A percentile compares a stretch with the other conserved stretches of the same genome.
These are phyloP conservation scores for Globisporangium solare DNA, from an alignment of 352 stramenopile species.

Conservation along the genomic window DNA sequence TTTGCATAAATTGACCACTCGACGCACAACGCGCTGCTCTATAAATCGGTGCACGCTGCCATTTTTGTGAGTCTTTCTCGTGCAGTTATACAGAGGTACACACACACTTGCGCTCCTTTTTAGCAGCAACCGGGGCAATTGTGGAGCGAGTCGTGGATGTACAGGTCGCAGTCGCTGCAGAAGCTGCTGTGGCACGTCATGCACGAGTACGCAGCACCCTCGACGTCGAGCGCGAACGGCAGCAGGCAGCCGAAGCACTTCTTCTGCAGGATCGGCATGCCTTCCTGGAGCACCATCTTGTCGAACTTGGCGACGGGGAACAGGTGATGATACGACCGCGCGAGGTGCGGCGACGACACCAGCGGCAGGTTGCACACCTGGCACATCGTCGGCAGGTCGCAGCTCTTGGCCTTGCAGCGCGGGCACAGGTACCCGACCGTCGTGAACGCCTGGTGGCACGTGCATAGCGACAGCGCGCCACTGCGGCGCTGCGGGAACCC, in stretches of 20 bases:
- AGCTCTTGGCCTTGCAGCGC: slow-evolving; percentile 92
- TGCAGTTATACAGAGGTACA: no score
- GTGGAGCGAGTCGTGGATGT: slow-evolving; percentile 97
- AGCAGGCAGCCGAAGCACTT: slow-evolving; percentile 85
- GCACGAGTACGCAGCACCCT: slow-evolving; percentile 77
- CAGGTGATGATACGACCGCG: slow-evolving; percentile 97
- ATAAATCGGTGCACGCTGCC: no score
- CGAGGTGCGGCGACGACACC: slow-evolving; percentile 95
- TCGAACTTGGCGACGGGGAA: slow-evolving; percentile 95
- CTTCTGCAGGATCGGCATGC: slow-evolving; percentile 17
- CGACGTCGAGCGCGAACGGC: slow-evolving; percentile 37
- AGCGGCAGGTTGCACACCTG: slow-evolving; percentile 96
- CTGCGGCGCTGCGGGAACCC: slow-evolving; percentile 74
- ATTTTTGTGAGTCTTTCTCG: no score
- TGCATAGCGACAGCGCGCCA: slow-evolving; percentile 77
- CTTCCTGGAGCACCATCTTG: slow-evolving; percentile 47
- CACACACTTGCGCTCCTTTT: no score
- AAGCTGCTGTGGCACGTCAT: slow-evolving; percentile 90
- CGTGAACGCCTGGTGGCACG: slow-evolving; percentile 82
- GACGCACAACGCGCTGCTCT: no score
- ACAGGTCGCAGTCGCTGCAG: slow-evolving; percentile 97
- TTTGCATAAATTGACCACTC: no score
- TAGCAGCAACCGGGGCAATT: slow-evolving; percentile 96
- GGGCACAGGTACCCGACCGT: slow-evolving; percentile 93
- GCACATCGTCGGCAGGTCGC: slow-evolving; percentile 94